Evolutionary conservation across 805 yeast species (phyloP), one percentile per base, ranked within the genome.

Genomic region (Candida ipomoeae): DNA sequence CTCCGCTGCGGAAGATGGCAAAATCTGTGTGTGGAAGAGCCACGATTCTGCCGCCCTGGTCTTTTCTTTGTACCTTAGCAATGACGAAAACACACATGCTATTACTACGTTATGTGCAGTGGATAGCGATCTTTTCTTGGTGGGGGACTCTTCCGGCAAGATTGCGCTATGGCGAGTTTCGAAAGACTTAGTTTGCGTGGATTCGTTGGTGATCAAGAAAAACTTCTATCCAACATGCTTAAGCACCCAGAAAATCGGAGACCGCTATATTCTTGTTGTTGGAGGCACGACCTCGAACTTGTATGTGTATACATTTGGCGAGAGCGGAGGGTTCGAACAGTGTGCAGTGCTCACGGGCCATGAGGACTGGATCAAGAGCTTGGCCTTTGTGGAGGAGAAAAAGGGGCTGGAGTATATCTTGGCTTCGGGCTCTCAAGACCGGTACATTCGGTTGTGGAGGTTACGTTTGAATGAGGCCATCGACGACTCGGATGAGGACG

Each of bases 351-450:
- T 94, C 33, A 77, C 83, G 26, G 99, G 99, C 4, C 99, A 94
- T 65, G 99, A 94, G 67, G 97, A 91, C 67, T 94, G 99, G 99
- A 80, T 94, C 46, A 86, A 87, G 62, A 77, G 89, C 13, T 68
- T 94, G 31, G 77, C 83, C 1, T 81, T 89, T 61, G 81, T 78
- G 35, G 67, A 75, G 50, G 70, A 70, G 37, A 75, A 70, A 17
- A 65, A 67, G 0, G 73, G 73, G 6, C 80, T 77, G 20, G 83
- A 81, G 52, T 81, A 77, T 58, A 63, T 88, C 2, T 71, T 94
- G 26, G 98, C 98, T 5, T 81, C 87, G 49, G 98, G 96, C 0
- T 85, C 96, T 1, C 96, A 94, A 63, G 99, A 94, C 66, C 74
- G 96, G 58, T 90, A 89, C 63, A 89, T 94, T 46, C 78, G 99